Percentiles rank a stretch among this genome's conserved stretches.
phyloP scores from a whole-genome alignment of 2,329 filamentous ascomycete species.

The Penicillium sp. region DNA sequence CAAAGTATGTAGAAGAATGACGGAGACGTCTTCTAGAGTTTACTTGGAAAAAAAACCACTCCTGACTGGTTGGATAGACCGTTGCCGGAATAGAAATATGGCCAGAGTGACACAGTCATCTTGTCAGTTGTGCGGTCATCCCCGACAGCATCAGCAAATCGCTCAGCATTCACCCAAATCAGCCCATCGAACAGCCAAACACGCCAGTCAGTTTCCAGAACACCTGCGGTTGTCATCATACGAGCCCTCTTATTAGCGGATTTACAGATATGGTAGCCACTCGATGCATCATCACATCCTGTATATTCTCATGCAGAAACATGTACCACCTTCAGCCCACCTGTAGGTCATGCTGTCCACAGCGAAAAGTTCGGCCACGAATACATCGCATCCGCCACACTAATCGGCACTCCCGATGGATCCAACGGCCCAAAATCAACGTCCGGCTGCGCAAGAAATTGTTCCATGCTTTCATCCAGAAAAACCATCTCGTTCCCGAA shows the following conservation, averaged over 20 bases:
- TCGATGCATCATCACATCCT: background rate
- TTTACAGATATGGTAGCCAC: background rate
- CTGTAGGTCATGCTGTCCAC: conserved; percentile 18
- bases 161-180: background rate
- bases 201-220: background rate
- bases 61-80: background rate
- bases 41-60: too few relatives aligned
- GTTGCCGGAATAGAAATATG: background rate
- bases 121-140: background rate
- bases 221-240: conserved; percentile 13
- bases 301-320: background rate
- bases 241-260: background rate
- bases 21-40: background rate
- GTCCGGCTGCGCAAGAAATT: conserved; percentile 20
- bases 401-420: conserved; percentile 16
- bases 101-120: background rate
- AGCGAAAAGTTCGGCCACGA: conserved; percentile 23
- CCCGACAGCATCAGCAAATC: background rate
- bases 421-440: conserved; percentile 20
- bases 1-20: background rate
- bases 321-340: background rate
- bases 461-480: conserved; percentile 22
- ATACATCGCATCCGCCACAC: conserved; percentile 18
- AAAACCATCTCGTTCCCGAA: conserved; percentile 18
- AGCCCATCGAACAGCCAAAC: background rate